Base-by-base conservation (phyloP, 2,329 filamentous ascomycete genomes). In the Pseudocercospora vitis region DNA sequence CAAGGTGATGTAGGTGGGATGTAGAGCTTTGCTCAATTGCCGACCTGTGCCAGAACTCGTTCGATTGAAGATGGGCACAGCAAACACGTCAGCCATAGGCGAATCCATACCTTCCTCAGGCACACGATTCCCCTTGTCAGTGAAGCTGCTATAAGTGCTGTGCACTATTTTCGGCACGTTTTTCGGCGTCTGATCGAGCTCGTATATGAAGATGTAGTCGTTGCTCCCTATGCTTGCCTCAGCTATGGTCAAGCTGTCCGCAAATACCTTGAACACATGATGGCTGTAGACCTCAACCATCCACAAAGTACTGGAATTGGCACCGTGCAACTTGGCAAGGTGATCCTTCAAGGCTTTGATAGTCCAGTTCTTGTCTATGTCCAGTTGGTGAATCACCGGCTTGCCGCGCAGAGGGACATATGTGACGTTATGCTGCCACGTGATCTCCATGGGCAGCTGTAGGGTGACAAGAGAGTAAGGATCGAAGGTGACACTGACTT, bases 401-500 rank as follows among this genome's bases (percentile, higher is more conserved):
- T 76, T 74, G 50, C 88, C 84, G 54, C 86, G 83, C 1, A 94
- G 74, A 2, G 91, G 91, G 56, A 89, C 86, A 69, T 88, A 96
- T 51, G 82, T 86, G 62, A 97, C 76, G 1, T 80, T 78, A 60
- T 87, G 86, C 54, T 77, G 79, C 87, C 90, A 96, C 39, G 89
- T 81, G 60, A 87, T 91, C 69, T 94, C 87, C 50, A 96, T 83
- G 0, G 94, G 94, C 28, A 99, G 76, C 53, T 95, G 94, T 19
- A 99, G 76, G 0, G 94, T 96, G 55, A 99, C 75, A 61, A 95
- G 94, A 71, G 91, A 96, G 78, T 95, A 99, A 0, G 94, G 94
- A 69, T 99, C 94, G 67, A 99, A 99, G 0, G 94, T 97, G 65
- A 99, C 96, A 81, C 91, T 96, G 72, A 97, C 88, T 74, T 97